Base-by-base conservation (phyloP, 768 basidiomycete species). In the Psilocybe azurescens region DNA sequence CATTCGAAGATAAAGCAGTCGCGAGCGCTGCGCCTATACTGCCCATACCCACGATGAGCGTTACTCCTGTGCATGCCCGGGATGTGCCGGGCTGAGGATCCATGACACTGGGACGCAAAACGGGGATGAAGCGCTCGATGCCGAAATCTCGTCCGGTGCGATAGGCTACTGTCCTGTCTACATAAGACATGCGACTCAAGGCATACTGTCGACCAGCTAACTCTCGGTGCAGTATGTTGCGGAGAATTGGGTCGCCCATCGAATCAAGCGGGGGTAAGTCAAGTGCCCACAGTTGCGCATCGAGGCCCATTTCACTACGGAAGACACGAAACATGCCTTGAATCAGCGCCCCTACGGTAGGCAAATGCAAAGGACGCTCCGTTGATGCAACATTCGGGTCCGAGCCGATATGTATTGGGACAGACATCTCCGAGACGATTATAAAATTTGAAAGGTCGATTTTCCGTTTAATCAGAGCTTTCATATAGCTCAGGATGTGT, bases 311-410 rank as follows among this genome's bases (percentile, higher is more conserved):
- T 47, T 75, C 73, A 11, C 69, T 61, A 51, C 72, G 70, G 60
- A 69, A 74, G 3, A 73, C 74, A 2, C 73, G 67, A 9, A 74
- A 56, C 70, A 74, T 70, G 24, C 73, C 73, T 39, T 72, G 72
- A 24, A 72, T 56, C 46, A 74, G 56, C 4, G 70, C 24, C 58
- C 74, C 70, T 0, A 67, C 46, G 18, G 57, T 38, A 3, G 65
- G 54, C 9, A 44, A 20, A 18, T 53, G 24, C 33, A 11, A 36
- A 0, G 7, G 6, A 36, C 33, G 0, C 11, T 36, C 7, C 33
- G 33, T 11, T 11, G 33, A 7, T 36, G 6, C 28, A 6, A 36
- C 38, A 8, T 24, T 30, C 13, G 13, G 5, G 18, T 41, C 14
- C 16, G 13, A 11, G 14, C 53, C 61, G 8, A 51, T 36, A 9